Evolutionary conservation across 371 early-diverging fungal species (phyloP), one percentile per base, ranked within the genome.

Genomic region (Entomophthora muscae): DNA sequence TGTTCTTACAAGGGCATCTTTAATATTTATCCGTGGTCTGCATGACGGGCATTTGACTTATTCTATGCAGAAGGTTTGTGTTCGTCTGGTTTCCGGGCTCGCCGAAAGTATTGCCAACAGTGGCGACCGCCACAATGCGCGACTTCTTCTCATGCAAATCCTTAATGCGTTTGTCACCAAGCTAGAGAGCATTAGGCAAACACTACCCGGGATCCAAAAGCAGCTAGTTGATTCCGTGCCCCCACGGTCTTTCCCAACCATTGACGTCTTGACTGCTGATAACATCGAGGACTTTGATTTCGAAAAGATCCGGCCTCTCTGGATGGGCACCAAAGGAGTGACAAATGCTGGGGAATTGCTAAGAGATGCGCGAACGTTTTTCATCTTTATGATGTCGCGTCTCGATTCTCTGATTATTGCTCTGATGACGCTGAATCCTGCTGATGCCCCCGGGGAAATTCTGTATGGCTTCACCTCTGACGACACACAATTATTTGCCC

Each of bases 21-120:
- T 86, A 63, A 86, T 93, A 26, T 97, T 95, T 72, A 84, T 92
- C 1, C 78, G 83, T 24, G 90, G 91, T 68, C 72, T 97, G 53
- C 94, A 95, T 66, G 98, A 98, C 68, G 79, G 81, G 5, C 79
- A 82, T 21, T 75, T 97, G 53, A 83, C 90, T 29, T 83, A 89
- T 2, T 88, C 86, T 64, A 91, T 96, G 58, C 95, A 95, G 69
- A 93, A 91, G 0, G 92, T 97, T 89, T 94, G 96, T 65, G 88
- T 87, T 56, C 97, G 94, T 67, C 70, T 98, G 29, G 73, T 98
- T n/a, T 72, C 93, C 33, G 91, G 91, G 68, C 70, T 95, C 51
- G 84, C 92, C 24, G 97, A 97, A 57, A 84, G 87, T 67, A 86
- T 91, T 64, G 80, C 82, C 60, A 80, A 76, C 64, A 83, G 84